A percentile compares a stretch with the other conserved stretches of the same genome.
These are phyloP conservation scores for Metarhizium robertsii DNA, from an alignment of 2,329 filamentous ascomycete genomes.

Conservation along the genomic window DNA sequence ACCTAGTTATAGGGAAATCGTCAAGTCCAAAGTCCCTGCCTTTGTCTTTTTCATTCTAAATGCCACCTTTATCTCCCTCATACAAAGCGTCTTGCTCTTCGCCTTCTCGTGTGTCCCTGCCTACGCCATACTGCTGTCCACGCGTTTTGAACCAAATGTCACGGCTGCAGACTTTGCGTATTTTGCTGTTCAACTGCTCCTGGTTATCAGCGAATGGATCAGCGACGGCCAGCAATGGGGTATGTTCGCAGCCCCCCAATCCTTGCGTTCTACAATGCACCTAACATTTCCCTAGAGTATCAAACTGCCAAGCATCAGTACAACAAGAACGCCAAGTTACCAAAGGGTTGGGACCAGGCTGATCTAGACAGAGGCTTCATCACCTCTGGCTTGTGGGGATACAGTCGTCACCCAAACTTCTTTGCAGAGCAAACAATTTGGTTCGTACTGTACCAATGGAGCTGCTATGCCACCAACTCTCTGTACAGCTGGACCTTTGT, in stretches of 20 bases:
- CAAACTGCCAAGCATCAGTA: conserved; percentile 75
- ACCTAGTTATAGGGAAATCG: conserved; percentile 46
- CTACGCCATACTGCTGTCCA: conserved; percentile 71
- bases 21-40: conserved; percentile 55
- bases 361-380: conserved; percentile 88
- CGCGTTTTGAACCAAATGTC: conserved; percentile 47
- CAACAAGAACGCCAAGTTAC: conserved; percentile 60
- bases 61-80: conserved; percentile 76
- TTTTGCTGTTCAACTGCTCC: conserved; percentile 33
- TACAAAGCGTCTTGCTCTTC: conserved; percentile 76
- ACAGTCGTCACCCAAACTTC: conserved; percentile 91
- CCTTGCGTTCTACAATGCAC: neutral
- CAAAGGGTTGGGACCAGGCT: conserved; percentile 52
- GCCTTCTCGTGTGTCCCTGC: conserved; percentile 65
- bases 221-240: conserved; percentile 92
- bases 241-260: conserved; percentile 20
- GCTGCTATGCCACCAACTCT: conserved; percentile 60
- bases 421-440: conserved; percentile 85
- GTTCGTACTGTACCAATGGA: conserved; percentile 84
- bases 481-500: conserved; percentile 70
- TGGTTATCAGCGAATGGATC: conserved; percentile 62
- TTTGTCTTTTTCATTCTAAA: conserved; percentile 77
- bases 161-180: conserved; percentile 39
- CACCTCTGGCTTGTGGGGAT: conserved; percentile 75
- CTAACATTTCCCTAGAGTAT: conserved; percentile 43